Base-by-base conservation (phyloP, 176 grass and related monocot genomes). In the Thinopyrum elongatum region DNA sequence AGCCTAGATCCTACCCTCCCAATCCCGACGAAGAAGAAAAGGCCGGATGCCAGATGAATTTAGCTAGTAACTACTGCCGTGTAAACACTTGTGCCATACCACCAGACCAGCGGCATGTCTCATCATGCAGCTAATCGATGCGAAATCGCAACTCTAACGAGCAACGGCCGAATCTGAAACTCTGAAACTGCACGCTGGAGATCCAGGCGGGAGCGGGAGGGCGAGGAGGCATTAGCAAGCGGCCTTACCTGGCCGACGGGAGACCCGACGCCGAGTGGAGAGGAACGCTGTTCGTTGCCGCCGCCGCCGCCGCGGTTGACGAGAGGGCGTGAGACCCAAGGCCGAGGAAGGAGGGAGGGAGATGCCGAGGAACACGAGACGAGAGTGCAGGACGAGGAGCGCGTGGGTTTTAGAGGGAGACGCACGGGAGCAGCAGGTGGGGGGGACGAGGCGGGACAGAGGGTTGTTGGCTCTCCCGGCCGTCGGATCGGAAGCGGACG, bases 401-500 rank as follows among this genome's bases (percentile, higher is more conserved):
- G 82, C 42, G 69, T 39, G 61, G 47, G 80, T 74, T 68, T 80
- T 15, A 55, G 63, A 90, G 51, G 41, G 38, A 60, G 35, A 19
- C 5, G 49, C 49, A 16, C 6, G 17, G 28, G 42, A 13, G 42
- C 11, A 36, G 34, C 59, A n/a, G 13, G 68, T 11, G 17, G 26
- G n/a, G 21, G 41, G 11, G 30, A 74, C 31, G 55, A 76, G 51
- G 58, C 67, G 78, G 13, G 11, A 51, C 44, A 53, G 15, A 25
- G 59, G 8, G 57, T 31, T 3, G 61, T 22, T 69, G 39, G 38
- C 53, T 28, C 31, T 15, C 0, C 0, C 0, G 3, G 3, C 81
- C 89, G 81, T 91, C 13, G 13, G 89, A 91, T 91, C 60, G 17
- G 34, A 12, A 39, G 3, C 69, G n/a, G 60, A 26, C 89, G 81